Base-by-base conservation (phyloP, 2,329 filamentous ascomycete genomes). In the Ophiostoma piceae region DNA sequence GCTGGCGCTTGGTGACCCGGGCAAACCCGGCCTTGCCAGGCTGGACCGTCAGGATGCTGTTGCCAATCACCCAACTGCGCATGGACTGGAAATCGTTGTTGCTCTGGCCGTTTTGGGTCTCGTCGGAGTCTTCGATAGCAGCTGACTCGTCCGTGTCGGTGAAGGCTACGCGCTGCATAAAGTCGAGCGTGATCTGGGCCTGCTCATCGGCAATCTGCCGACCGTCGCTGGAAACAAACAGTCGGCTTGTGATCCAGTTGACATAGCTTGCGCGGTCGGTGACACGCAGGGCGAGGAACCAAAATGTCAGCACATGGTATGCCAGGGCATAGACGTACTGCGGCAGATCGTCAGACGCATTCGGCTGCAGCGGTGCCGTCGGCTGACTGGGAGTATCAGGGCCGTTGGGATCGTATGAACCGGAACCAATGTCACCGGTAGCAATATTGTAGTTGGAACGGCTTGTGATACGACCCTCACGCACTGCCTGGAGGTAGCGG, bases 261-360 rank as follows among this genome's bases (percentile, higher is more conserved):
- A 97, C 93, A 74, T 96, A 90, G 72, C 88, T 92, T 43, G 90
- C 87, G 67, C 95, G 89, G 77, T 97, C 93, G 51, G 90, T 87
- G 68, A 97, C 84, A 76, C 92, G 94, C 74, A 99, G 79, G 0
- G 93, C 91, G 74, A 99, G 84, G 77, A 98, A 99, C 95, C 95
- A 99, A 77, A 96, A 97, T 1, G 93, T 90, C 74, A 99, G 94
- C 74, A 97, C 92, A 77, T 98, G 94, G 77, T 97, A 97, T 9
- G 94, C 94, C 68, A 98, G 82, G 1, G 93, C 91, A 78, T 96
- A 95, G 35, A 99, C 92, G 77, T 99, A 99, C 78, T 95, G 91
- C 4, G 94, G 93, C 67, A 97, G 83, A 73, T 95, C 92, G 72
- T 95, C 91, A 8, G 88, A 78, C 9, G 78, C 75, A 66, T 76